A percentile compares a stretch with the other conserved stretches of the same genome.
These are phyloP conservation scores for Wickerhamiella domercqiae DNA, from an alignment of 805 yeast genomes.

Conservation along the genomic window DNA sequence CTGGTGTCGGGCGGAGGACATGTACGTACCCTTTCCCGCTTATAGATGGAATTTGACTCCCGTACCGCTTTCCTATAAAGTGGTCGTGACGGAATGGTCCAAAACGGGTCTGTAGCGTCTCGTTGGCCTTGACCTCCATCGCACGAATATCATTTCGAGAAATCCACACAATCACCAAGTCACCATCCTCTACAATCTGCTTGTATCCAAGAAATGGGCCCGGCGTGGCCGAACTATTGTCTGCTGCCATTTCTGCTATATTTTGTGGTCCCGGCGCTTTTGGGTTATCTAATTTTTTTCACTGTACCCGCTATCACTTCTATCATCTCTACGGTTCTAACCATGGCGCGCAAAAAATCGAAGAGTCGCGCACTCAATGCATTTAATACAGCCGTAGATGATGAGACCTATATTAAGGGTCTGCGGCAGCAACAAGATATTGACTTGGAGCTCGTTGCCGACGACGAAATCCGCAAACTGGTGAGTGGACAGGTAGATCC, in stretches of 20 bases:
- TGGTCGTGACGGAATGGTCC: conserved; percentile 76
- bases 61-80: conserved; percentile 71
- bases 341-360: conserved; percentile 3
- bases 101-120: conserved; percentile 63
- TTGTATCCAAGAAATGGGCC: conserved; percentile 25
- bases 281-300: background rate
- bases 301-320: background rate
- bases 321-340: no score
- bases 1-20: conserved; percentile 82
- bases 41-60: conserved; percentile 60
- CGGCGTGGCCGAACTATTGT: background rate
- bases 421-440: conserved; percentile 22
- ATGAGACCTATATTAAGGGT: conserved; percentile 19
- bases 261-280: conserved; percentile 21
- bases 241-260: background rate
- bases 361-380: conserved; percentile 33
- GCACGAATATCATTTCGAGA: conserved; percentile 72
- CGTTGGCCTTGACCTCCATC: conserved; percentile 42
- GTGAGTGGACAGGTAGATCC: conserved; percentile 20
- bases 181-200: conserved; percentile 66
- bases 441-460: conserved; percentile 23
- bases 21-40: conserved; percentile 69
- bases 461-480: conserved; percentile 18
- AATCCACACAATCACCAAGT: conserved; percentile 72
- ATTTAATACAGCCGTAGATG: conserved; percentile 34